Evolutionary conservation across 2,329 filamentous ascomycete genomes (phyloP).

Genomic region (Talaromyces pinophilus): DNA sequence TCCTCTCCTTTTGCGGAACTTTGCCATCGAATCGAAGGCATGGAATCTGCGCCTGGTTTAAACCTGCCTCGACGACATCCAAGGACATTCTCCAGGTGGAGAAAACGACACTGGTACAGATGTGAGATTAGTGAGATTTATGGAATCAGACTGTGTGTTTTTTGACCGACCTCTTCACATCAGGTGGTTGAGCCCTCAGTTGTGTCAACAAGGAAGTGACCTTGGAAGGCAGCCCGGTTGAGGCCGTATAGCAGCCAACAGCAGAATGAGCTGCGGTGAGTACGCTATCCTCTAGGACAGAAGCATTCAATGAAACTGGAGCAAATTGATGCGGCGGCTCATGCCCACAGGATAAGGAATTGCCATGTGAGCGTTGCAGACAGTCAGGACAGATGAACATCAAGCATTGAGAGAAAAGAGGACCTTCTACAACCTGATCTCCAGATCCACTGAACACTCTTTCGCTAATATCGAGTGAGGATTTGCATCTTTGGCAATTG

Average conservation of each 20-base stretch:
- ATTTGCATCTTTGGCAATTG: background rate
- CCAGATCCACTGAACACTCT: background rate
- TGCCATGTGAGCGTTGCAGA: background rate
- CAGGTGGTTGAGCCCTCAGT: background rate
- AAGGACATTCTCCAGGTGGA: background rate
- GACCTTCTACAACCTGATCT: background rate
- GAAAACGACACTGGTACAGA: background rate
- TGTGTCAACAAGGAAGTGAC: background rate
- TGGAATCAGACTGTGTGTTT: no score
- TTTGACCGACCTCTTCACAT: background rate
- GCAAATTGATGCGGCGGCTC: background rate
- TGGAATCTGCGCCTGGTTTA: background rate
- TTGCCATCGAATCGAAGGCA: background rate
- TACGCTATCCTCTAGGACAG: background rate
- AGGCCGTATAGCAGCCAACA: background rate
- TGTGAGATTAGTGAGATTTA: background rate
- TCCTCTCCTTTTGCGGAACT: background rate
- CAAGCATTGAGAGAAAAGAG: background rate
- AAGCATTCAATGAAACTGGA: background rate
- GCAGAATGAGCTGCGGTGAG: background rate
- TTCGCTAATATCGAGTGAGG: background rate
- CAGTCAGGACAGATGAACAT: background rate
- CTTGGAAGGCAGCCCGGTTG: background rate
- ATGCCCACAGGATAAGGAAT: background rate
- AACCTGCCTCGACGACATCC: background rate